Base-by-base conservation (phyloP, 2,329 filamentous ascomycete genomes). In the Aspergillus sp. region DNA sequence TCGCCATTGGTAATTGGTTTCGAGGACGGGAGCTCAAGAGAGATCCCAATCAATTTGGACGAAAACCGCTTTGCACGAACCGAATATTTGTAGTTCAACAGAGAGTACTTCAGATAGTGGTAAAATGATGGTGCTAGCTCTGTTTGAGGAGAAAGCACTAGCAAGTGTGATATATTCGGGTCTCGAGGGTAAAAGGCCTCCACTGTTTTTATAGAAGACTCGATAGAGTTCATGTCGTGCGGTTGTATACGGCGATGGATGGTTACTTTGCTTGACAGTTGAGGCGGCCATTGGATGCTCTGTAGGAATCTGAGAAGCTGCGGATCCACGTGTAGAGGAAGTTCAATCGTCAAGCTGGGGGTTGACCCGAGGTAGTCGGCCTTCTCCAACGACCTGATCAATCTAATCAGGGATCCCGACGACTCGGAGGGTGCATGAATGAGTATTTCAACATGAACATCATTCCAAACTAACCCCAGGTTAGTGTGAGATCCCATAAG, bases 111-210 rank as follows among this genome's bases (percentile, higher is more conserved):
- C 10, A 95, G 71, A 61, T 93, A 95, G 50, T 95, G 88, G 50
- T 86, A 91, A 61, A 89, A 97, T 2, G 86, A 78, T 1, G 84
- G 82, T 1, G 88, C 86, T 0, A 97, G 68, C 62, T 97, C 87
- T 1, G 78, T 79, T 53, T 95, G 83, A 1, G 90, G 81, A 5
- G 89, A 90, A 5, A 98, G 77, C 2, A 96, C 69, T n/a, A 98
- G 75, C 2, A 95, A 79, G 62, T 96, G 89, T 7, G 84, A 83
- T 41, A 80, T 67, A 2, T 65, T 61, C 5, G 81, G 73, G 45
- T 81, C 73, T 3, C 73, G 69, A 2, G 93, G 90, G 76, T 90
- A 97, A 64, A 95, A 95, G 0, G 88, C 86, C 68, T 97, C 90
- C 5, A 95, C 70, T 46, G 91, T 87, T 26, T 85, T 82, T 11